phyloP scores from a whole-genome alignment of 352 stramenopile species.

The Phytophthora sp. region DNA sequence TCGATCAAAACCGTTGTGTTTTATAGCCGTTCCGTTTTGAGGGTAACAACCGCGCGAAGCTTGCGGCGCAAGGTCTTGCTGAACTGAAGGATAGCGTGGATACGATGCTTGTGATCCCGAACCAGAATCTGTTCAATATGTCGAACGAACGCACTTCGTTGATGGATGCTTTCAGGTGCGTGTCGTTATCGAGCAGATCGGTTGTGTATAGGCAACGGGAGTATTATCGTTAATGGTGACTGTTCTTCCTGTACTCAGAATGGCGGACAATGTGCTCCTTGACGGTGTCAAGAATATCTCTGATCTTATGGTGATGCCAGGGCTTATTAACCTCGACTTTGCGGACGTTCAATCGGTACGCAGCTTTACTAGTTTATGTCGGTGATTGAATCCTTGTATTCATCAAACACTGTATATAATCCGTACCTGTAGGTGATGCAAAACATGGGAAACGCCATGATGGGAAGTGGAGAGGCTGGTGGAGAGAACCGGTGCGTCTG shows the following conservation, averaged over 20 bases:
- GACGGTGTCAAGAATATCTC: slow-evolving; percentile 91
- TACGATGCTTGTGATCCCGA: slow-evolving; percentile 90
- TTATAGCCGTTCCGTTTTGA: slow-evolving; percentile 83
- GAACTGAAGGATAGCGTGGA: slow-evolving; percentile 87
- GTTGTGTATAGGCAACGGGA: not conserved
- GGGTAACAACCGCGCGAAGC: slow-evolving; percentile 81
- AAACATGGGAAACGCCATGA: slow-evolving; percentile 90
- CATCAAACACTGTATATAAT: not conserved
- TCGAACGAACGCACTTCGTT: slow-evolving; percentile 86
- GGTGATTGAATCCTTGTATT: not conserved
- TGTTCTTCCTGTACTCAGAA: slow-evolving; percentile 35
- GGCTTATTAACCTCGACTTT: slow-evolving; percentile 90
- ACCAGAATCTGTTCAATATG: slow-evolving; percentile 92
- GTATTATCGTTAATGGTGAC: not conserved
- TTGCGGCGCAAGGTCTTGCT: slow-evolving; percentile 75
- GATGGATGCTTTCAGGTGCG: slow-evolving; percentile 86
- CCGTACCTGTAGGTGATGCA: slow-evolving; percentile 68
- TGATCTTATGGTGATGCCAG: slow-evolving; percentile 89
- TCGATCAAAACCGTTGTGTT: not conserved
- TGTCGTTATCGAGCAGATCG: not conserved
- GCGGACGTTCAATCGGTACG: slow-evolving; percentile 84
- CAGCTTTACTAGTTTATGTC: not conserved
- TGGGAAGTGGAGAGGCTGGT: slow-evolving; percentile 91
- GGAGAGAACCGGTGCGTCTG: slow-evolving; percentile 83
- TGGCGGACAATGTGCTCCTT: slow-evolving; percentile 86